Percentiles rank a stretch among this genome's conserved stretches.
These are phyloP conservation scores for Lycium ferocissimum DNA, from an alignment of 257 asterid genomes.

Conservation along the genomic window DNA sequence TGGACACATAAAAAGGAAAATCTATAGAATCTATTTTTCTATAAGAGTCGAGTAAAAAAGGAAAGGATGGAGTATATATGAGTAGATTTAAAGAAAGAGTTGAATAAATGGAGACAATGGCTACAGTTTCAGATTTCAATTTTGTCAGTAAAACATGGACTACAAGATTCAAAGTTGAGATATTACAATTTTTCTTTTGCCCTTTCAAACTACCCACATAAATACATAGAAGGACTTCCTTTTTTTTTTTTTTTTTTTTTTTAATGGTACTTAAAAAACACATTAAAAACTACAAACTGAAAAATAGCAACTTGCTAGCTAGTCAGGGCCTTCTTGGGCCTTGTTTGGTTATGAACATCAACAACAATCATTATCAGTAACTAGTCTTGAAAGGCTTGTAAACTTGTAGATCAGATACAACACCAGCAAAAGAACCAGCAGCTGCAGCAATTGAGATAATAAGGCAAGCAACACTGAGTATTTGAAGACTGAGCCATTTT, in stretches of 20 bases:
- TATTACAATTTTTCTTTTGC: neutral
- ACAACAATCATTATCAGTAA: constrained; percentile 39
- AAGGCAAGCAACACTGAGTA: constrained; percentile 64
- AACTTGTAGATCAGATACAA: constrained; percentile 63
- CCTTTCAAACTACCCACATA: neutral
- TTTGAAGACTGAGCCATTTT: constrained; percentile 64
- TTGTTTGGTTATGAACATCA: constrained; percentile 38
- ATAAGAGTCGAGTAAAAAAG: no score
- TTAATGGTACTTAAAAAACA: neutral
- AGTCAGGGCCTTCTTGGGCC: constrained; percentile 27
- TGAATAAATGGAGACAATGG: neutral
- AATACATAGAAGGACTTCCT: neutral
- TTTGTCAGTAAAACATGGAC: neutral
- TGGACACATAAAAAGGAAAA: no score
- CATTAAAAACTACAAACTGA: neutral
- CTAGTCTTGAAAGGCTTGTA: constrained; percentile 68
- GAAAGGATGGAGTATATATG: no score
- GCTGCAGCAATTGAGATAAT: constrained; percentile 68
- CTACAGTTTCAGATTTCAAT: neutral
- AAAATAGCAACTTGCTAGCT: neutral
- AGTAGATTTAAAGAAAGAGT: neutral
- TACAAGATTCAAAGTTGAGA: neutral
- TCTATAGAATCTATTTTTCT: no score
- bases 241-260: neutral
- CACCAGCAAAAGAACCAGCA: constrained; percentile 79